Base-by-base conservation (phyloP, 371 early-diverging fungal genomes). In the Actinomucor elegans region DNA sequence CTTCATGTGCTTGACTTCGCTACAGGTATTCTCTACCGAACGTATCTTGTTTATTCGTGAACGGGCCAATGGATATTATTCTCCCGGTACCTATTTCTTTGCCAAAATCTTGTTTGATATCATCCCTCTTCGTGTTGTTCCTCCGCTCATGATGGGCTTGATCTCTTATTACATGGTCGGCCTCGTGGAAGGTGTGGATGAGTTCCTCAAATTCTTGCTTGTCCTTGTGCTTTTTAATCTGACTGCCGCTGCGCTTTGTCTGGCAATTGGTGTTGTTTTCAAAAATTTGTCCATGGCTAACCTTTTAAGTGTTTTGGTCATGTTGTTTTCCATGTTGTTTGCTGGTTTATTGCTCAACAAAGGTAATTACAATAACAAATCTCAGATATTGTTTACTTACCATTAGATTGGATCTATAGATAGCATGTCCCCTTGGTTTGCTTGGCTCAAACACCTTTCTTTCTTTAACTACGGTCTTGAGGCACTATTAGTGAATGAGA, bases 381-480 rank as follows among this genome's bases (percentile, higher is more conserved):
- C n/a, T n/a, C n/a, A n/a, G n/a, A n/a, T n/a, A n/a, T n/a, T n/a
- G n/a, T n/a, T n/a, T n/a, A n/a, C n/a, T n/a, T n/a, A n/a, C n/a
- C n/a, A 21, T 38, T 0, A 0, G 23, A 38, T n/a, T 7, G 3
- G 11, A 1, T 14, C 5, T 41, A 7, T 41, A 41, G 89, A 88
- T 46, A 82, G 88, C 7, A 91, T 96, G 54, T 90, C 94, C 0
- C 67, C 78, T 2, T 77, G 84, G 12, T 65, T 97, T 15, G 72
- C 83, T 15, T 92, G 92, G 83, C 70, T 95, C 17, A 87, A 91
- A 54, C 82, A 90, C 48, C 49, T 92, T 3, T 90, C 91, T 0
- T 89, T 93, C 60, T 97, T 94, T 65, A 91, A 93, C 50, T 88
- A 88, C 71, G 94, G 93, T 1, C 80, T 93, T 34, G 97, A 97